Conservation (phyloP, 1,284 basidiomycete genomes). For the Trametes pubescens region DNA sequence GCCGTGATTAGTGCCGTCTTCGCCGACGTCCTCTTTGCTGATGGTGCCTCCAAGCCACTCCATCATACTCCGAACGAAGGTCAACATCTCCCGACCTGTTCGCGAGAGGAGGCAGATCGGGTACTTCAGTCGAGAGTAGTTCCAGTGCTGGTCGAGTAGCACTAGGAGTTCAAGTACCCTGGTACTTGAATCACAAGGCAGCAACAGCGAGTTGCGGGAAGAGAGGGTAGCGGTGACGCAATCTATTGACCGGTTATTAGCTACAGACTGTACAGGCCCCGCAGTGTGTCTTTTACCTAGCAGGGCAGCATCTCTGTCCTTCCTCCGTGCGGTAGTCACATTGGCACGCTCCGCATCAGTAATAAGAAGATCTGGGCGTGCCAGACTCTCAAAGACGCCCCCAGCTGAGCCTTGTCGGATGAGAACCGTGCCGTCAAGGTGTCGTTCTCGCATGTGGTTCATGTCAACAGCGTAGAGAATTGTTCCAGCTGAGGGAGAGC, state of each 20-base stretch:
- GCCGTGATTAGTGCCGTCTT: slow-evolving; percentile 62
- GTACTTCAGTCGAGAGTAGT: slow-evolving; percentile 79
- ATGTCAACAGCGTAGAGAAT: slow-evolving; percentile 96
- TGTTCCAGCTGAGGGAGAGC: slow-evolving; percentile 95
- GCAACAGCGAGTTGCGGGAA: slow-evolving; percentile 80
- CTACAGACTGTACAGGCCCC: background rate
- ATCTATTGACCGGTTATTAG: slow-evolving; percentile 55
- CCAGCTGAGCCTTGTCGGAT: slow-evolving; percentile 67
- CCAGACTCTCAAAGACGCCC: slow-evolving; percentile 87
- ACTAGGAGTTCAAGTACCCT: slow-evolving; percentile 94
- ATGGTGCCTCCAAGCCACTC: slow-evolving; percentile 98
- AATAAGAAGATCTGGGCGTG: slow-evolving; percentile 91
- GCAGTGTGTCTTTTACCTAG: slow-evolving; percentile 66
- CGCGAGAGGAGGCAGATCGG: slow-evolving; percentile 94
- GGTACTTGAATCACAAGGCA: slow-evolving; percentile 95
- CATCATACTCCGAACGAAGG: slow-evolving; percentile 96
- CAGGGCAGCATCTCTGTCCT: slow-evolving; percentile 90
- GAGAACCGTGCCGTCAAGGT: slow-evolving; percentile 94
- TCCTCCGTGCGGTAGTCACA: slow-evolving; percentile 86
- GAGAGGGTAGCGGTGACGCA: slow-evolving; percentile 86
- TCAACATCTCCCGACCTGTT: slow-evolving; percentile 93
- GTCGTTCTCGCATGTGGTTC: slow-evolving; percentile 97
- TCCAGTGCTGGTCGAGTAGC: slow-evolving; percentile 98
- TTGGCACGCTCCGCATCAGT: slow-evolving; percentile 90
- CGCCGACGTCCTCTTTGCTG: slow-evolving; percentile 87